Evolutionary conservation across 2,329 filamentous ascomycete genomes (phyloP).

Genomic region (Plectosphaerella sp.): DNA sequence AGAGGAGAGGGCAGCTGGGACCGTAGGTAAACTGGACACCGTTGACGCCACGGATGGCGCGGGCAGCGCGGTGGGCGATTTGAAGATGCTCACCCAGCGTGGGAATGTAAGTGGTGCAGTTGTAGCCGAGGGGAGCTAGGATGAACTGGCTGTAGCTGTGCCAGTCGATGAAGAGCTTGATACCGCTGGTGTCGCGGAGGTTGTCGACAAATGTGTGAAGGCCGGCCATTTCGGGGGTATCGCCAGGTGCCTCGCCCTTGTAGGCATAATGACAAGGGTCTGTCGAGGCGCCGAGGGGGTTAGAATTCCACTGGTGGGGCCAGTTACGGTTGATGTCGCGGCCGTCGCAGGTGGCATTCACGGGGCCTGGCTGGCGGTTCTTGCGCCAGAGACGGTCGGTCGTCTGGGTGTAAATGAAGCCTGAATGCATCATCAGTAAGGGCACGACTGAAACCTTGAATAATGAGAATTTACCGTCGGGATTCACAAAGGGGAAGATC

Average conservation of each 20-base stretch:
- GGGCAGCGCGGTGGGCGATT: constrained; percentile 17
- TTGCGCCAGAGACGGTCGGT: constrained; percentile 45
- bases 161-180: constrained; percentile 43
- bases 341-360: constrained; percentile 32
- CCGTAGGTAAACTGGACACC: constrained; percentile 28
- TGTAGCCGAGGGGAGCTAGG: constrained; percentile 39
- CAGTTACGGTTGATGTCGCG: constrained; percentile 52
- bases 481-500: constrained; percentile 46
- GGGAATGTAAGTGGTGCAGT: constrained; percentile 31
- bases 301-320: constrained; percentile 41
- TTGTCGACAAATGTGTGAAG: constrained; percentile 27
- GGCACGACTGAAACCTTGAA: background rate
- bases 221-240: constrained; percentile 41
- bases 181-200: constrained; percentile 26
- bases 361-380: constrained; percentile 37
- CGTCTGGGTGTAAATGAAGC: constrained; percentile 41
- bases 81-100: constrained; percentile 28
- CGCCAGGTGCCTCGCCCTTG: constrained; percentile 31
- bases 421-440: constrained; percentile 11
- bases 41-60: constrained; percentile 7
- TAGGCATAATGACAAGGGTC: constrained; percentile 43
- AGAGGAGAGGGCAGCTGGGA: constrained; percentile 29
- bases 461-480: constrained; percentile 27
- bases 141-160: constrained; percentile 41
- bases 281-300: constrained; percentile 37